Evolutionary conservation across 768 basidiomycete genomes (phyloP), one percentile per base, ranked within the genome.

Genomic region (Hemileccinum impolitum): DNA sequence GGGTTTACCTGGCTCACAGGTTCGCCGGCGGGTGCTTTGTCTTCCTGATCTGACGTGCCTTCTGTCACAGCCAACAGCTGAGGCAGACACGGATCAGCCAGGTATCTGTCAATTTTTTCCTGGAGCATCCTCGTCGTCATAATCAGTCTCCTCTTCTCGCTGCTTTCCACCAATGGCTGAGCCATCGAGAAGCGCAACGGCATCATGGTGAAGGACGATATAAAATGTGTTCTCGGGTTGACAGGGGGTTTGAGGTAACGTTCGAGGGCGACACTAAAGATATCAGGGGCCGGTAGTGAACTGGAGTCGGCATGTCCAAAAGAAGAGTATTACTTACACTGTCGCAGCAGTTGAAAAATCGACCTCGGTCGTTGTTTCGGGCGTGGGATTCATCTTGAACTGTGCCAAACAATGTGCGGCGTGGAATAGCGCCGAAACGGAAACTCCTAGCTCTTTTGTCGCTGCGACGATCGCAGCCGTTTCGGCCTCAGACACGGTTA

Each of bases 321-420:
- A 12, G 25, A 19, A 18, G 35, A 3, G 4, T 0, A 13, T 11
- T 23, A 19, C 61, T 60, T 37, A 62, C 61, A 55, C 47, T 12
- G 51, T 50, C 21, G 0, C 0, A 6, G 9, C 19, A 7, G 52
- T n/a, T 13, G 52, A 45, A 32, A 63, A 60, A 50, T 54, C 54
- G 28, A 53, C 41, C 8, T 61, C 60, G 6, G 55, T 52, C 12
- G 8, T 12, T 5, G 37, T n/a, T 18, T 21, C 52, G 11, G 48
- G 36, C n/a, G 45, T 19, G 3, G 59, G 59, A 39, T 61, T 61
- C 55, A 60, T 51, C 45, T 45, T 60, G 50, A 55, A 43, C 36
- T 55, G 48, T 0, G 58, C 64, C 39, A 64, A 45, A n/a, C 47
- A 53, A 12, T 61, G 47, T 23, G 62, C 61, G 10, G 62, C 64